Base-by-base conservation (phyloP, 2,329 filamentous ascomycete genomes). In the Talaromyces funiculosus region DNA sequence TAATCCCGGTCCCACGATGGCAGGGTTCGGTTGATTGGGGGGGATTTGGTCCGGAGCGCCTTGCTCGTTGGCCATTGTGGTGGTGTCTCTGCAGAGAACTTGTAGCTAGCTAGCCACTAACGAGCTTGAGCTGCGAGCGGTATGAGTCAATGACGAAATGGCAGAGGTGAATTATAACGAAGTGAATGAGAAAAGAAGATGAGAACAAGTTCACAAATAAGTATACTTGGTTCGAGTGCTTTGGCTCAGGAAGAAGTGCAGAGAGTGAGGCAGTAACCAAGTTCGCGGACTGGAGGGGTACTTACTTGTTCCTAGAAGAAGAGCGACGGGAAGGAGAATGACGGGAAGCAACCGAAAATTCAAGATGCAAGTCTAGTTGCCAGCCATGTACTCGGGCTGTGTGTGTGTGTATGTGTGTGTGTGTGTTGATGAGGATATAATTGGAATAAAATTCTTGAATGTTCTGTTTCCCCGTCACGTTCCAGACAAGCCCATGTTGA, bases 41-140 rank as follows among this genome's bases (percentile, higher is more conserved):
- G 62, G 62, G 18, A 63, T 51, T 35, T 29, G 49, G 37, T 63
- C 59, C n/a, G 62, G 43, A 20, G 54, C 57, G n/a, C 43, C 56
- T 60, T 63, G 62, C 47, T 61, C 55, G 51, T 55, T 53, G 35
- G 62, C 62, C 62, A 63, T 63, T n/a, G 45, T 26, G 37, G 51
- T 33, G 22, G 31, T 22, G 26, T 26, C 35, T n/a, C 29, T 53
- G 56, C 20, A 42, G 45, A 31, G 59, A 43, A 42, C 43, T 49
- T 49, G 42, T 31, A 37, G 42, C 42, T 31, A 37, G 42, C 42
- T 24, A 47, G 43, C 47, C 26, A 58, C 43, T 51, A 8, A 51
- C 47, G 20, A 51, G 29, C 29, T 33, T 51, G 29, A 31, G 9
- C 47, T 51, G 47, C 26, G n/a, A 42, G n/a, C 2, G 14, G 35